Evolutionary conservation across 306 rosid species (phyloP), one percentile per base, ranked within the genome.

Genomic region (Cucurbita pepo): DNA sequence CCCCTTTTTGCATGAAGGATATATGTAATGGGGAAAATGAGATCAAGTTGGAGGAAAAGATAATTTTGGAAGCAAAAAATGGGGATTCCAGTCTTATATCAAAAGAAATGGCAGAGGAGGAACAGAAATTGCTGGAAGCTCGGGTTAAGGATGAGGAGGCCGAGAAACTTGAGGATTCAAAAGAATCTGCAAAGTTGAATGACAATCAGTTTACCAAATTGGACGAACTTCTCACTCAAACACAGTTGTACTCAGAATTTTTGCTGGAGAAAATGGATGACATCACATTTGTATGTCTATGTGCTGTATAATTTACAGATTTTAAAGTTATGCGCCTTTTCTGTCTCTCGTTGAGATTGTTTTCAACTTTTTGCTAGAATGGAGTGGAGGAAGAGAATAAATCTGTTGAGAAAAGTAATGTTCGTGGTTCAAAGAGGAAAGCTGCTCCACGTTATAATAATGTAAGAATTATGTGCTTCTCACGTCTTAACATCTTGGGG

Each of bases 241-340:
- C 99, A 4, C 95, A 91, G 75, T 80, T 95, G 21, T 91, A 85
- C 85, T 84, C 99, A 0, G 91, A 89, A 77, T 91, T 95, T 85
- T 84, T 95, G 74, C 79, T 91, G 18, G 97, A 95, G 88, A 95
- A 95, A 80, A 95, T 95, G 96, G 97, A 95, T 47, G 95, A 95
- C 79, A 95, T 95, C 60, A 82, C 91, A 30, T 52, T 76, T 61
- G 99, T 91, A 86, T 47, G 15, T 47, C 71, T 45, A 18, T 48
- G 11, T 41, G 54, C 77, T 25, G 58, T 73, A 55, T 77, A 16
- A 78, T 7, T 78, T 34, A 34, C 14, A 43, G 56, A 77, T 63
- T 50, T 69, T 76, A 1, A 44, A 18, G 62, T 51, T 69, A 30
- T 54, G 38, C 22, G n/a, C 30, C 11, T 16, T 14, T 40, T 25